Evolutionary conservation across 1,284 basidiomycete genomes (phyloP).

Genomic region (Ceratobasidium sp.): DNA sequence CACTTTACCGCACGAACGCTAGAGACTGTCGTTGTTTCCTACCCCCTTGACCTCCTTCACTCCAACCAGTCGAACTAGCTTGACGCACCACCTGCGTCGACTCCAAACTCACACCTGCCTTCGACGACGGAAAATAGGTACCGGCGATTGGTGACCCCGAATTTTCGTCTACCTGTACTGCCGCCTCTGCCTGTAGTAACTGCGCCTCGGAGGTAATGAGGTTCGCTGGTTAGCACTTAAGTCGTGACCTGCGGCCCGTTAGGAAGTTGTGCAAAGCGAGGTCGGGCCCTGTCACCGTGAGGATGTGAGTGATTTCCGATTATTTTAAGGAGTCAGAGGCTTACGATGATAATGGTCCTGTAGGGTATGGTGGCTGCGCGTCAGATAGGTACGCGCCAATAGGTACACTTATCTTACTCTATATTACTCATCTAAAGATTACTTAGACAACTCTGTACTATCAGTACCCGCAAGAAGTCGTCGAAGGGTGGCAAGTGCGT

Average conservation of each 20-base stretch:
- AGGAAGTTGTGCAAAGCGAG: conserved; percentile 85
- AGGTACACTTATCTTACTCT: conserved; percentile 51
- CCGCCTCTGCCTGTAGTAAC: too few species aligned
- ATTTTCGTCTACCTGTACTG: too few species aligned
- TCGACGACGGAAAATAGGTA: too few species aligned
- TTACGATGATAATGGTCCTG: background rate
- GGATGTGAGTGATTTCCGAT: conserved; percentile 66
- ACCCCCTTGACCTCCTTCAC: too few species aligned
- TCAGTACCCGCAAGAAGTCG: conserved; percentile 53
- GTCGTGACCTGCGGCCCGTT: conserved; percentile 81
- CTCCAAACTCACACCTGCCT: too few species aligned
- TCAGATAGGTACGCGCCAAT: conserved; percentile 89
- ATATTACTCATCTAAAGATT: too few species aligned
- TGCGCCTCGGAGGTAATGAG: conserved; percentile 95
- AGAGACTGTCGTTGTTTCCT: too few species aligned
- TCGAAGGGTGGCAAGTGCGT: conserved; percentile 65
- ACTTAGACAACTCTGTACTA: background rate
- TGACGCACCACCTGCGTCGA: too few species aligned
- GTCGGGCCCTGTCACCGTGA: conserved; percentile 84
- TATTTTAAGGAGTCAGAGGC: background rate
- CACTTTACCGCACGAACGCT: too few species aligned
- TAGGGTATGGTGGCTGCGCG: conserved; percentile 88
- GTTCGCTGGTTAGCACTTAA: conserved; percentile 91
- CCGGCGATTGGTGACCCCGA: too few species aligned
- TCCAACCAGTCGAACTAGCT: too few species aligned